phyloP scores from a whole-genome alignment of 1,284 basidiomycete genomes.

The Ganoderma leucocontextum region DNA sequence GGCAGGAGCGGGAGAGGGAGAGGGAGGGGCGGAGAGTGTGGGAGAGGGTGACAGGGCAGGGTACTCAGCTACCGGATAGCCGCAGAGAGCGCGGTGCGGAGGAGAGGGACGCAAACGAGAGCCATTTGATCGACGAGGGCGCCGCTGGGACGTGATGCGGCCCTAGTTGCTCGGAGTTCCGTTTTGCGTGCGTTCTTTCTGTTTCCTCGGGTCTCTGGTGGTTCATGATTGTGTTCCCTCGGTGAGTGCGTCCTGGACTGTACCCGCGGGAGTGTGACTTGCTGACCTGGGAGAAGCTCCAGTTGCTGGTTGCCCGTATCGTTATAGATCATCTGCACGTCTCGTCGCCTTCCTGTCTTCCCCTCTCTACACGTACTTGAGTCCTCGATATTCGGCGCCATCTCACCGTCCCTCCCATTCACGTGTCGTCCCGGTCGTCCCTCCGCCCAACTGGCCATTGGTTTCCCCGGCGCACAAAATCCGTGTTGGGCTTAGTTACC shows the following conservation, averaged over 20 bases:
- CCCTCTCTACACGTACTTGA: background rate
- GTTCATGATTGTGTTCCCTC: background rate
- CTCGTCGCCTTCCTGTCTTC: background rate
- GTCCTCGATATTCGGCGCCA: background rate
- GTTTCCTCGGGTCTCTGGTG: background rate
- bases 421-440: background rate
- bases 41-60: background rate
- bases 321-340: constrained; percentile 1
- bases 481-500: background rate
- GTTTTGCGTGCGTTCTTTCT: background rate
- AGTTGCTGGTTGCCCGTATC: background rate
- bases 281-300: background rate
- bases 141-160: constrained; percentile 1
- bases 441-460: background rate
- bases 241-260: background rate
- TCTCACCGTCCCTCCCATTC: background rate
- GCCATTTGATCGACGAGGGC: background rate
- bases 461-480: background rate
- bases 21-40: no score
- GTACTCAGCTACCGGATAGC: background rate
- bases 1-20: background rate
- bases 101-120: background rate
- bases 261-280: background rate
- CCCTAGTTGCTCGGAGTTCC: background rate
- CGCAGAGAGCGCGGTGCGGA: background rate